Base-by-base conservation (phyloP, 352 stramenopile genomes). In the Pythium periplocum region DNA sequence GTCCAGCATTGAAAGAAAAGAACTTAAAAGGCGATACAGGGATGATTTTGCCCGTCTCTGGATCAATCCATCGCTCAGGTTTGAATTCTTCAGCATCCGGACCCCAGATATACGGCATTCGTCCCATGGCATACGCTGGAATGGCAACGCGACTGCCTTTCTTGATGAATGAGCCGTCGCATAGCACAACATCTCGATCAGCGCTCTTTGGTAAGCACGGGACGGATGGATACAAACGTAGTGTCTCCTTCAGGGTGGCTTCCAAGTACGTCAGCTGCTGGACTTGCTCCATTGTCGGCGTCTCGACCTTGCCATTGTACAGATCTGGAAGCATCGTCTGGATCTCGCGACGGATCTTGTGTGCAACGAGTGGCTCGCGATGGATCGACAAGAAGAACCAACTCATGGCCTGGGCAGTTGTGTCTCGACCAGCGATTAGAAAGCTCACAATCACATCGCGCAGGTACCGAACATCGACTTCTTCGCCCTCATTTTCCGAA, bases 401-500 rank as follows among this genome's bases (percentile, higher is more conserved):
- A 34, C 66, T 75, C 32, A 94, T 54, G 4, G 80, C 75, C 60
- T 84, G 76, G 17, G 82, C 80, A 1, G 83, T 89, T 0, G 80
- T 91, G 55, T 95, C 82, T 2, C 81, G 67, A 0, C 86, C 82
- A 30, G 80, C 86, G 26, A 93, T 84, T 34, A 96, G 60, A 43
- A 93, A 88, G 51, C 76, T 90, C 5, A 93, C 61, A 30, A 90
- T 68, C 35, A 96, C 78, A 53, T 93, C 75, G 10, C 78, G 78
- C 0, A 94, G 47, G 40, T 74, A 84, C 0, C 41, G 62, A 4
- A 69, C 66, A 30, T 82, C 63, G 30, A 82, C 17, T 26, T 26
- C 66, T 26, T 26, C 17, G 17, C 17, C 17, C 17, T 26, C 17
- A 26, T 41, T 42, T 10, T 33, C 52, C 8, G 61, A 59, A 4